Conservation (phyloP, 495 filamentous ascomycete species). For the Penicillium mononematosum region DNA sequence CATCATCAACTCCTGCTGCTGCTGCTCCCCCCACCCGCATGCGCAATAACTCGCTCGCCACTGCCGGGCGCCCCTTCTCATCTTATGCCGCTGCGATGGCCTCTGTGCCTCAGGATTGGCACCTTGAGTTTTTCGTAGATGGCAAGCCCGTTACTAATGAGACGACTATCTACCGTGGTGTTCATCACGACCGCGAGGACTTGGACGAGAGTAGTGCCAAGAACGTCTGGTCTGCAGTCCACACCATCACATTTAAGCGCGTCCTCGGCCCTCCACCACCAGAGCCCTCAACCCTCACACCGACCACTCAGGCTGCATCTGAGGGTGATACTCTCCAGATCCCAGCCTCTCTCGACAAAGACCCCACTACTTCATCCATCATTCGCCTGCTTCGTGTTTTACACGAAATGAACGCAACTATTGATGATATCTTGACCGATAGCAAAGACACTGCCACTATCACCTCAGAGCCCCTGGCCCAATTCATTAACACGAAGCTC, state of each 20-base stretch:
- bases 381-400: constrained; percentile 85
- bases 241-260: constrained; percentile 87
- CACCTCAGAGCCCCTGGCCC: constrained; percentile 81
- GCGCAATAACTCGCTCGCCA: constrained; percentile 40
- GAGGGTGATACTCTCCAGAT: constrained; percentile 54
- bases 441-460: constrained; percentile 69
- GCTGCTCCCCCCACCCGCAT: constrained; percentile 30
- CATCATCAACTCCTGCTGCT: constrained; percentile 40
- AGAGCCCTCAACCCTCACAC: constrained; percentile 66
- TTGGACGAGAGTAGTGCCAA: constrained; percentile 66
- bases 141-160: constrained; percentile 82
- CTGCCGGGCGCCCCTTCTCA: constrained; percentile 50
- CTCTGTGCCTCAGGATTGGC: constrained; percentile 85
- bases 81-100: constrained; percentile 82
- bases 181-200: constrained; percentile 68
- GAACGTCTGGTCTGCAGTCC: constrained; percentile 84
- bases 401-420: constrained; percentile 89
- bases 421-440: constrained; percentile 94
- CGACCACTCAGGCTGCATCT: constrained; percentile 47
- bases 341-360: constrained; percentile 80
- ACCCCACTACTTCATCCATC: constrained; percentile 80
- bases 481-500: constrained; percentile 98
- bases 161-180: constrained; percentile 93
- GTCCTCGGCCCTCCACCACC: constrained; percentile 84
- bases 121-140: constrained; percentile 92